A percentile compares a stretch with the other conserved stretches of the same genome.
phyloP scores from a whole-genome alignment of 345 rosid genomes.

The Linum lewisii region DNA sequence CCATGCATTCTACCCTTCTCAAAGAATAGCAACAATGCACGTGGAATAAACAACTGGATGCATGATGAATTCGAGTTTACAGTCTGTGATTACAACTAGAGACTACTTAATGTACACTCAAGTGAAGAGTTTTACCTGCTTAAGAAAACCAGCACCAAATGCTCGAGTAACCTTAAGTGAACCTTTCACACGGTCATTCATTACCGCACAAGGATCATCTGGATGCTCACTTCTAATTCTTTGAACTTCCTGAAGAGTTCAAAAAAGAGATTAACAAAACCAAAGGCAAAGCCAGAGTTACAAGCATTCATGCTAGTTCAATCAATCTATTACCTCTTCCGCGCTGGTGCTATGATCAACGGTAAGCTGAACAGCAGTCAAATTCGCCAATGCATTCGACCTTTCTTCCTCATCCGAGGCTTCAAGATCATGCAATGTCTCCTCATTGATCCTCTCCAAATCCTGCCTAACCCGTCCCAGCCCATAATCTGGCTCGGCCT shows the following conservation, averaged over 20 bases:
- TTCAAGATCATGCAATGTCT: slow-evolving; percentile 57
- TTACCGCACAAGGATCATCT: slow-evolving; percentile 57
- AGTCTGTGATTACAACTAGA: too few species aligned
- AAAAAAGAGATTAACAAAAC: slow-evolving; percentile 2
- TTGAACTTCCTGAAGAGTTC: slow-evolving; percentile 56
- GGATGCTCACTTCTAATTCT: slow-evolving; percentile 76
- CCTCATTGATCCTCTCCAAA: slow-evolving; percentile 81
- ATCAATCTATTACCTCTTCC: slow-evolving; percentile 46
- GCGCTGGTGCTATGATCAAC: slow-evolving; percentile 76
- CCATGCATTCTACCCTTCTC: too few species aligned
- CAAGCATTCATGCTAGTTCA: background rate
- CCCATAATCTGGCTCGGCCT: slow-evolving; percentile 30
- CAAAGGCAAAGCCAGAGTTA: background rate
- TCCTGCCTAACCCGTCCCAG: slow-evolving; percentile 63
- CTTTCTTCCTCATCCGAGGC: slow-evolving; percentile 22
- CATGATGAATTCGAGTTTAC: too few species aligned
- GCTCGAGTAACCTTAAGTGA: slow-evolving; percentile 94
- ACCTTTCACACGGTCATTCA: slow-evolving; percentile 86
- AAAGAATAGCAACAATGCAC: too few species aligned
- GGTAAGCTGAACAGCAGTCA: slow-evolving; percentile 63
- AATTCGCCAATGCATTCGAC: slow-evolving; percentile 12
- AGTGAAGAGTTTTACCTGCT: slow-evolving; percentile 40
- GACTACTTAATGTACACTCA: too few species aligned
- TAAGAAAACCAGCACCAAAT: slow-evolving; percentile 90
- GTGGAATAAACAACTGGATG: too few species aligned